phyloP scores from a whole-genome alignment of 148 eudicot species.

The Fagopyrum homotropicum region DNA sequence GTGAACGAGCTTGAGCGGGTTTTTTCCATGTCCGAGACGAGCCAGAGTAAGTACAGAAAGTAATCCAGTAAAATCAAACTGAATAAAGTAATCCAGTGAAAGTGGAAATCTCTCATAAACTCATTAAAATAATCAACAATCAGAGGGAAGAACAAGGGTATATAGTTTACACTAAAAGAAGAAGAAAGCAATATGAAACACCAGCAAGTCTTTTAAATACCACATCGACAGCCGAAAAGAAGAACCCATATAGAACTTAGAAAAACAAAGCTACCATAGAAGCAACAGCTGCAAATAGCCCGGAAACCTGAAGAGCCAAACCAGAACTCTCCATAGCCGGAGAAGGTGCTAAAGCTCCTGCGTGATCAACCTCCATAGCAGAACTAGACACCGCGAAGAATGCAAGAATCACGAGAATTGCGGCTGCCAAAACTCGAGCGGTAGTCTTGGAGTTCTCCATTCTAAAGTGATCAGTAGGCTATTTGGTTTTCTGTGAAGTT shows the following conservation, averaged over 20 bases:
- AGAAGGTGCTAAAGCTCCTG: constrained; percentile 11
- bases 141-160: constrained; percentile 4
- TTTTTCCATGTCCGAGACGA: too few species aligned
- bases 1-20: too few species aligned
- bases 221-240: constrained; percentile 5
- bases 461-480: neutral
- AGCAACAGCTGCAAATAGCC: constrained; percentile 17
- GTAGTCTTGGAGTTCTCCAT: neutral
- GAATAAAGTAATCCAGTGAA: neutral
- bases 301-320: constrained; percentile 10
- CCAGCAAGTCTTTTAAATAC: neutral
- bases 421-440: neutral
- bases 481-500: neutral
- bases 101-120: constrained; percentile 2
- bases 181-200: neutral
- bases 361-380: constrained; percentile 10
- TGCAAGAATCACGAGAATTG: neutral
- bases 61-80: neutral
- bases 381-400: neutral
- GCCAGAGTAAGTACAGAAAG: neutral
- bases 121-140: neutral
- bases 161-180: constrained; percentile 1
- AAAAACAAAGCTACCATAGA: constrained; percentile 15
- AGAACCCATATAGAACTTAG: constrained; percentile 1
- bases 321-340: constrained; percentile 17